These are phyloP conservation scores for Aspergillus sclerotiicarbonarius DNA, from an alignment of 495 filamentous ascomycete genomes.

Conservation along the genomic window DNA sequence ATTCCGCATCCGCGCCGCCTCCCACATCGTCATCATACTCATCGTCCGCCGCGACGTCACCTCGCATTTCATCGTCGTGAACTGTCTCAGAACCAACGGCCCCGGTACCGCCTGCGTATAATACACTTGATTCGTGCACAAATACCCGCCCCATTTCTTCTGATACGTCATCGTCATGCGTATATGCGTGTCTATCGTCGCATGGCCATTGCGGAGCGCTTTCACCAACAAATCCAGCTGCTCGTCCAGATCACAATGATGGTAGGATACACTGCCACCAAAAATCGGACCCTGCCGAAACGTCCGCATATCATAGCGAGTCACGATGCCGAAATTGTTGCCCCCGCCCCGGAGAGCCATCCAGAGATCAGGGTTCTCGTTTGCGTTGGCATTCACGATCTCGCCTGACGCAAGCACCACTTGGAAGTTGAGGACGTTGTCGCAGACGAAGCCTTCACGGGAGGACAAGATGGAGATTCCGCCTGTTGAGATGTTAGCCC, in stretches of 20 bases:
- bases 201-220: not conserved
- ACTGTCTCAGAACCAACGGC: not conserved
- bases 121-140: not conserved
- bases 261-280: not conserved
- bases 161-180: not conserved
- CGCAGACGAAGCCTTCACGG: conserved; percentile 9
- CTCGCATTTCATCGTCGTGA: not conserved
- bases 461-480: conserved; percentile 2
- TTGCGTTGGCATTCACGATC: conserved; percentile 40
- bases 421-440: conserved; percentile 11
- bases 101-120: not conserved
- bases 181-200: not conserved
- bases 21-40: not conserved
- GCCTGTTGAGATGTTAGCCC: not conserved
- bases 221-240: not conserved
- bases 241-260: not conserved
- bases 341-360: conserved; percentile 25
- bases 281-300: not conserved
- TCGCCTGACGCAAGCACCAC: conserved; percentile 41
- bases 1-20: not conserved
- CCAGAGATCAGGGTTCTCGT: conserved; percentile 28
- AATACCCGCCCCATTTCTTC: not conserved
- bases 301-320: conserved; percentile 7
- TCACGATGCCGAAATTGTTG: conserved; percentile 13
- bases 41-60: not conserved